These are phyloP conservation scores for Kluyveromyces sp. DNA, from an alignment of 1,139 yeast species.

Conservation along the genomic window DNA sequence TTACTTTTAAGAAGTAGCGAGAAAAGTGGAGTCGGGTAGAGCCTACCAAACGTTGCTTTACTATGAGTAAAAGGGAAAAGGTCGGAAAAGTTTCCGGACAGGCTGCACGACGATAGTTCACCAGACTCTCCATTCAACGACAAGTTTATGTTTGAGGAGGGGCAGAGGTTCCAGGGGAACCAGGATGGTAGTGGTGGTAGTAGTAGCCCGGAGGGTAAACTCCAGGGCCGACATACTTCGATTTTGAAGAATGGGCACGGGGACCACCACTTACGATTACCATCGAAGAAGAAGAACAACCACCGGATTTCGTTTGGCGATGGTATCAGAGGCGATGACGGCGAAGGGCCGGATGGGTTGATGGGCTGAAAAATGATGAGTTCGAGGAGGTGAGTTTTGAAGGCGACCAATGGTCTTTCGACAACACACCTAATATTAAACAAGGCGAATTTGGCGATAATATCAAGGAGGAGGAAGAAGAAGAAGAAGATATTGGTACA, in stretches of 20 bases:
- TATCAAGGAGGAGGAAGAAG: conserved; percentile 17
- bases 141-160: conserved; percentile 22
- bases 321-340: not conserved
- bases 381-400: conserved; percentile 5
- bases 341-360: no score
- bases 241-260: not conserved
- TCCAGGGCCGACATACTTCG: conserved; percentile 3
- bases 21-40: not conserved
- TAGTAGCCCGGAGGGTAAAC: not conserved
- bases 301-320: conserved; percentile 3
- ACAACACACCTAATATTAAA: conserved; percentile 20
- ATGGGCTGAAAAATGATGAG: not conserved
- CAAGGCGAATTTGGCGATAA: conserved; percentile 10
- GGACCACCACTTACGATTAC: not conserved
- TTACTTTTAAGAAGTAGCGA: not conserved
- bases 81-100: not conserved
- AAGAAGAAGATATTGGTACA: conserved; percentile 22
- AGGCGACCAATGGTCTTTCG: conserved; percentile 21
- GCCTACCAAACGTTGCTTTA: not conserved
- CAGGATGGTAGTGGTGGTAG: conserved; percentile 1
- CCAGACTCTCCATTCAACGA: conserved; percentile 24
- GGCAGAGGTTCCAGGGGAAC: conserved; percentile 9
- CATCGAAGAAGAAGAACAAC: not conserved
- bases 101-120: conserved; percentile 10
- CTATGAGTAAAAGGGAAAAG: not conserved